phyloP scores from a whole-genome alignment of 2,329 filamentous ascomycete genomes.

The Exophiala sp. region DNA sequence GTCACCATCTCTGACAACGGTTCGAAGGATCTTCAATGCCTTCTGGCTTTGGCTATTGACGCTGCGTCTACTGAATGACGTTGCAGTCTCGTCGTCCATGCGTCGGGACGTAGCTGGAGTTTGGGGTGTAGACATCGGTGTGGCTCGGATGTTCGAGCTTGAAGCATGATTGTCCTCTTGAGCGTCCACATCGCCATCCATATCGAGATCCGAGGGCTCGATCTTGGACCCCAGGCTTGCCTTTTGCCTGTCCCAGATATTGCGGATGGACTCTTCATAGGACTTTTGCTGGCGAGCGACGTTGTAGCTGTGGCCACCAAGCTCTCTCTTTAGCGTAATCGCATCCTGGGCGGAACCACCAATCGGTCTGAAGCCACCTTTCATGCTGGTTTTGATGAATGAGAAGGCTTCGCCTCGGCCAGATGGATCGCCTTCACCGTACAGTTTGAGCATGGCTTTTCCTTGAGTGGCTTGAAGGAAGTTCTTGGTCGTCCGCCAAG shows the following conservation, averaged over 20 bases:
- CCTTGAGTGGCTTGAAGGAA: conserved; percentile 89
- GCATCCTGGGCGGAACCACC: conserved; percentile 84
- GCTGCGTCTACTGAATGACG: conserved; percentile 68
- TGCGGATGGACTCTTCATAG: conserved; percentile 83
- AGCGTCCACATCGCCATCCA: conserved; percentile 52
- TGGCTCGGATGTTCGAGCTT: conserved; percentile 44
- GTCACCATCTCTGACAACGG: conserved; percentile 57
- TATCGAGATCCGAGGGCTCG: conserved; percentile 66
- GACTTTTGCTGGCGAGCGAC: conserved; percentile 88
- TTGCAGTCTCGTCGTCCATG: conserved; percentile 68
- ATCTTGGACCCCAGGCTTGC: conserved; percentile 66
- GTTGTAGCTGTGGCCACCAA: conserved; percentile 91
- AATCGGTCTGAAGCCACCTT: conserved; percentile 87
- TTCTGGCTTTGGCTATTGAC: conserved; percentile 59
- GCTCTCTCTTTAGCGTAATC: conserved; percentile 70
- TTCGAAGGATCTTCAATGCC: conserved; percentile 57
- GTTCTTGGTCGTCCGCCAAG: conserved; percentile 94
- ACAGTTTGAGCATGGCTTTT: conserved; percentile 93
- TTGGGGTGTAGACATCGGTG: conserved; percentile 60
- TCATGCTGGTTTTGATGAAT: conserved; percentile 98
- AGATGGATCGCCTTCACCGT: conserved; percentile 91
- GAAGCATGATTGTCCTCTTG: conserved; percentile 44
- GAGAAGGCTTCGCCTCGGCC: conserved; percentile 90
- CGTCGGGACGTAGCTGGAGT: conserved; percentile 50
- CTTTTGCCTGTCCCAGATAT: conserved; percentile 89